phyloP scores from a whole-genome alignment of 2,329 filamentous ascomycete species.

The Cordyceps pruinosa region DNA sequence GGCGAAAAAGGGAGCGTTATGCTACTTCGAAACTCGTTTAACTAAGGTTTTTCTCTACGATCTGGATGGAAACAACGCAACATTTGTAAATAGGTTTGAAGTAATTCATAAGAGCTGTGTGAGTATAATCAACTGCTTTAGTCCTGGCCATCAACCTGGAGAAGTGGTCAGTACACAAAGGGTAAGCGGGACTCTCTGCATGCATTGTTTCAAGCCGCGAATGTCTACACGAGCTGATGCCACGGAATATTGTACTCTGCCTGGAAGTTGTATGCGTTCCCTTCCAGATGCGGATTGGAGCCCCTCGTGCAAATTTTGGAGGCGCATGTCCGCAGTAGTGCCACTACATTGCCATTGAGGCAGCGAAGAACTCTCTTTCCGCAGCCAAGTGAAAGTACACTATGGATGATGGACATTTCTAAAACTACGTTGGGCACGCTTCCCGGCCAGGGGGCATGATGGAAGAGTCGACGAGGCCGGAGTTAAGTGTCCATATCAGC shows the following conservation, averaged over 20 bases:
- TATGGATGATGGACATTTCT: slow-evolving; percentile 1
- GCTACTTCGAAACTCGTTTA: too few species aligned
- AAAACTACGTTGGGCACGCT: background rate
- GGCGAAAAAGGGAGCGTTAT: too few species aligned
- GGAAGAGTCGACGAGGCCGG: background rate
- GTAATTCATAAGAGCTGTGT: too few species aligned
- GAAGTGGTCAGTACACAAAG: too few species aligned
- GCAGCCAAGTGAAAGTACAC: background rate
- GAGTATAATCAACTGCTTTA: too few species aligned
- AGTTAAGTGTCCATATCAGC: background rate
- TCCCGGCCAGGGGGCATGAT: background rate
- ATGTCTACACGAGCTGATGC: slow-evolving; percentile 32
- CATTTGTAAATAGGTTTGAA: too few species aligned
- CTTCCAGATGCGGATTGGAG: background rate
- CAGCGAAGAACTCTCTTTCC: background rate
- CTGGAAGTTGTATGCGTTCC: slow-evolving; percentile 3
- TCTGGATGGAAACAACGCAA: too few species aligned
- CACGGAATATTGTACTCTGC: slow-evolving; percentile 37
- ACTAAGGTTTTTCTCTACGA: too few species aligned
- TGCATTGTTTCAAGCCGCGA: slow-evolving; percentile 35
- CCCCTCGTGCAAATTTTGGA: slow-evolving; percentile 1
- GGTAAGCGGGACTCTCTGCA: too few species aligned
- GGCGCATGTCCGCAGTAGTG: background rate
- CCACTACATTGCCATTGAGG: background rate
- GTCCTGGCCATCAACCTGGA: too few species aligned